Percentiles rank a stretch among this genome's conserved stretches.
Conservation (phyloP, 2,329 filamentous ascomycete species). For the Alternaria dauci region DNA sequence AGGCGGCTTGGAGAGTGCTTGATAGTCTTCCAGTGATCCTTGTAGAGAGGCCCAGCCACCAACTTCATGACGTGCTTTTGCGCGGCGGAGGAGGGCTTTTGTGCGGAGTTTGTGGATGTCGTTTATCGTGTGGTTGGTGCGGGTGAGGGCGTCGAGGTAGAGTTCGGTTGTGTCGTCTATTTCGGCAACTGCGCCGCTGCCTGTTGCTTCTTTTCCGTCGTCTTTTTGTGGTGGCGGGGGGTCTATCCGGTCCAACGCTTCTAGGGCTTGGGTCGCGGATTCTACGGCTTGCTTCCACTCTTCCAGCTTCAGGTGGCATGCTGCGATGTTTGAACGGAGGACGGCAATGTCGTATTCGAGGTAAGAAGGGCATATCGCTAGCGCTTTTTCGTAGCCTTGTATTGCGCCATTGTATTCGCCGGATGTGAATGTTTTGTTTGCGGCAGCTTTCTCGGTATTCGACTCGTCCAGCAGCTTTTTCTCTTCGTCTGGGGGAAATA, state of each 20-base stretch:
- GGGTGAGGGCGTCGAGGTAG: slow-evolving; percentile 42
- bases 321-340: slow-evolving; percentile 85
- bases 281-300: slow-evolving; percentile 86
- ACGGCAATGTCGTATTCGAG: slow-evolving; percentile 89
- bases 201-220: slow-evolving; percentile 57
- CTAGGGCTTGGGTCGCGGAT: slow-evolving; percentile 75
- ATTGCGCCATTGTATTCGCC: slow-evolving; percentile 80
- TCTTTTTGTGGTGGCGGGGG: slow-evolving; percentile 38
- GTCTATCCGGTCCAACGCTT: slow-evolving; percentile 72
- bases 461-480: slow-evolving; percentile 72
- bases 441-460: slow-evolving; percentile 74
- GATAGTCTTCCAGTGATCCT: slow-evolving; percentile 83
- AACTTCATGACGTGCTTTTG: slow-evolving; percentile 73
- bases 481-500: slow-evolving; percentile 47
- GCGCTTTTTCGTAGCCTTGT: slow-evolving; percentile 80
- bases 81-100: slow-evolving; percentile 84
- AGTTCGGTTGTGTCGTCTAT: slow-evolving; percentile 59
- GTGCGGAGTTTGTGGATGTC: slow-evolving; percentile 80
- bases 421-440: slow-evolving; percentile 80
- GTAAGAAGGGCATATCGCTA: slow-evolving; percentile 81
- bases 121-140: slow-evolving; percentile 49
- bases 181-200: slow-evolving; percentile 67
- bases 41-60: slow-evolving; percentile 83
- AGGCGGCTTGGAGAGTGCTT: slow-evolving; percentile 65
- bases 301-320: slow-evolving; percentile 83